Evolutionary conservation across 495 filamentous ascomycete species (phyloP).

Genomic region (Podospora didyma): DNA sequence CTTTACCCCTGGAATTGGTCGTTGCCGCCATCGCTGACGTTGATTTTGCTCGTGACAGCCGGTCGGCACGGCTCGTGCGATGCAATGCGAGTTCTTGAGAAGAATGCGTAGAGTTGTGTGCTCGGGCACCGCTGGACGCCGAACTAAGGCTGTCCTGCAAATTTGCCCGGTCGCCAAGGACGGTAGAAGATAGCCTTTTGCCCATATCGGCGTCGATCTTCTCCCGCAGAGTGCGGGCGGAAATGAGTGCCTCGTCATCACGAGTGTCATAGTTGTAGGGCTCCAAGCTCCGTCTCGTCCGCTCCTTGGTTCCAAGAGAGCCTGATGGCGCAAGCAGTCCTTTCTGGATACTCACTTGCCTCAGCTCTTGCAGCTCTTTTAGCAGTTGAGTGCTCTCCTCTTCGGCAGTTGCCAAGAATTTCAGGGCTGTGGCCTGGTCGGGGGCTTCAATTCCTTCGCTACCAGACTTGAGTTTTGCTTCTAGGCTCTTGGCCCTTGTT

Average conservation of each 20-base stretch:
- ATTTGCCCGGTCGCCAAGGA: conserved; percentile 24
- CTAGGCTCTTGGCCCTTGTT: conserved; percentile 18
- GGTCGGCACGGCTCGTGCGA: neutral
- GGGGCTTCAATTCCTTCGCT: conserved; percentile 9
- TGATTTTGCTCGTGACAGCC: neutral
- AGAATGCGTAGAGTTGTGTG: neutral
- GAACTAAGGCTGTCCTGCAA: conserved; percentile 24
- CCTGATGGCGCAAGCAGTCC: conserved; percentile 5
- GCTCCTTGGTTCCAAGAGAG: neutral
- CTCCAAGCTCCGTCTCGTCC: conserved; percentile 7
- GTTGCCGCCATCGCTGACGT: neutral
- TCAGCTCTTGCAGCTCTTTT: conserved; percentile 18
- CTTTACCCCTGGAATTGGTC: neutral
- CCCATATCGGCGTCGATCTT: conserved; percentile 27
- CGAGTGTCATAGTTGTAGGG: conserved; percentile 8
- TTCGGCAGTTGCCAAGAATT: conserved; percentile 18
- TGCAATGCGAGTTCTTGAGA: conserved; percentile 3
- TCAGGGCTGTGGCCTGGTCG: conserved; percentile 14
- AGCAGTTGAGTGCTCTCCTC: conserved; percentile 15
- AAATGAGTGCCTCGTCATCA: conserved; percentile 17
- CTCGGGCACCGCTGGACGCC: conserved; percentile 17
- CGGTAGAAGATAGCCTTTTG: conserved; percentile 7
- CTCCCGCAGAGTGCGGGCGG: conserved; percentile 24
- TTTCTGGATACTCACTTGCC: conserved; percentile 10
- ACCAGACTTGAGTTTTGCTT: conserved; percentile 17